A percentile compares a stretch with the other conserved stretches of the same genome.
phyloP scores from a whole-genome alignment of 257 asterid species.

The Leptodermis oblonga region DNA sequence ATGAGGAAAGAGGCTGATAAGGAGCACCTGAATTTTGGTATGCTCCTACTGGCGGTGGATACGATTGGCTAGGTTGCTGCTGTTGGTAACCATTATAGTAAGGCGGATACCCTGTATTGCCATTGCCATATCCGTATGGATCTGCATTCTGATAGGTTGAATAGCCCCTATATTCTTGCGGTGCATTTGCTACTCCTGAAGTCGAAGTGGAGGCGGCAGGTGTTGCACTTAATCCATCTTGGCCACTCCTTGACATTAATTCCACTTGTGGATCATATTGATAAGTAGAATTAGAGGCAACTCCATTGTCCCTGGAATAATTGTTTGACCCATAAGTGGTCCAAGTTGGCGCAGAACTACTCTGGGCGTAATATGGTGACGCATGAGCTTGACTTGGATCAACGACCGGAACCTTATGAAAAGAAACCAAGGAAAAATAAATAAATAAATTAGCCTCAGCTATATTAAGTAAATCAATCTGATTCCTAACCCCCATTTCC shows the following conservation, averaged over 20 bases:
- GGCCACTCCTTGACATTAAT: conserved; percentile 40
- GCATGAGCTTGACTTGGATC: conserved; percentile 53
- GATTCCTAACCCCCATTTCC: background rate
- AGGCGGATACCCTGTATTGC: conserved; percentile 57
- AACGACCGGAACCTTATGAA: conserved; percentile 53
- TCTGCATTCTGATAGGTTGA: conserved; percentile 60
- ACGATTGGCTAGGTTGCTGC: conserved; percentile 63
- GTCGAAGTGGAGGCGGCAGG: conserved; percentile 55
- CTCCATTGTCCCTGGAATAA: conserved; percentile 60
- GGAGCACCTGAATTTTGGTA: conserved; percentile 99
- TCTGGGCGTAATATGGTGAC: conserved; percentile 53
- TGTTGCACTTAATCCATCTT: conserved; percentile 49
- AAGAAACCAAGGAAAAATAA: conserved; percentile 9
- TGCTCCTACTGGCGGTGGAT: conserved; percentile 68
- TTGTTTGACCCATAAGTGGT: conserved; percentile 43
- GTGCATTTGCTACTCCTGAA: conserved; percentile 58
- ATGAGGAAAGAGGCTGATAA: conserved; percentile 99
- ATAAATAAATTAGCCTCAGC: conserved; percentile 1
- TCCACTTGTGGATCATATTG: conserved; percentile 49
- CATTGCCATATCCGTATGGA: conserved; percentile 69
- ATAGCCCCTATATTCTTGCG: conserved; percentile 66
- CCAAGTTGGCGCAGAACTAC: conserved; percentile 63
- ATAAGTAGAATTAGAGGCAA: conserved; percentile 49
- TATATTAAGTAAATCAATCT: conserved; percentile 15
- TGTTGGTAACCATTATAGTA: conserved; percentile 66